Conservation (phyloP, 305 asterid species). For the Coffea humblotiana region DNA sequence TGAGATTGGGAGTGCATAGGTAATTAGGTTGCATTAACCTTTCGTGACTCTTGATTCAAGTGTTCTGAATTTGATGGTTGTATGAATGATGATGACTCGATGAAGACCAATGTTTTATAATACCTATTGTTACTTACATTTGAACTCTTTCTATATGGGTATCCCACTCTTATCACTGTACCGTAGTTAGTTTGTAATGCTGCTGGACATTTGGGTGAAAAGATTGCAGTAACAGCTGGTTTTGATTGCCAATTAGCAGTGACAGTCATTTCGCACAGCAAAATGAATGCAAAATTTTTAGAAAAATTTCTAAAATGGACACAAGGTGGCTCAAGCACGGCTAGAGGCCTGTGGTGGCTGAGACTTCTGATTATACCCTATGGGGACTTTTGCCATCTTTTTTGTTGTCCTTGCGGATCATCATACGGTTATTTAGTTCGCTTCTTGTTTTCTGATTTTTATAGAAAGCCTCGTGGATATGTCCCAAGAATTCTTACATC, state of each 20-base stretch:
- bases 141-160: background rate
- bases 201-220: background rate
- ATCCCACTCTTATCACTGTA: background rate
- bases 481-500: background rate
- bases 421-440: background rate
- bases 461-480: background rate
- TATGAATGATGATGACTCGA: constrained; percentile 31
- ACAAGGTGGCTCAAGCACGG: background rate
- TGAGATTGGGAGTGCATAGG: constrained; percentile 34
- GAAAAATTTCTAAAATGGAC: background rate
- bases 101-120: constrained; percentile 20
- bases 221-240: background rate
- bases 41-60: constrained; percentile 22
- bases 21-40: constrained; percentile 36
- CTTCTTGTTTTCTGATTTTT: background rate
- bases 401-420: background rate
- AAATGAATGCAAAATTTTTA: background rate
- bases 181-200: background rate
- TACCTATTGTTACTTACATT: background rate
- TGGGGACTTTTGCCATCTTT: background rate
- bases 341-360: background rate
- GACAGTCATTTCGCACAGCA: background rate
- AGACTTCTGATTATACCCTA: background rate
- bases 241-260: background rate
- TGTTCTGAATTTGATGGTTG: constrained; percentile 26